phyloP scores from a whole-genome alignment of 192 early-diverging fungal genomes.

The Coemansia guatemalensis region DNA sequence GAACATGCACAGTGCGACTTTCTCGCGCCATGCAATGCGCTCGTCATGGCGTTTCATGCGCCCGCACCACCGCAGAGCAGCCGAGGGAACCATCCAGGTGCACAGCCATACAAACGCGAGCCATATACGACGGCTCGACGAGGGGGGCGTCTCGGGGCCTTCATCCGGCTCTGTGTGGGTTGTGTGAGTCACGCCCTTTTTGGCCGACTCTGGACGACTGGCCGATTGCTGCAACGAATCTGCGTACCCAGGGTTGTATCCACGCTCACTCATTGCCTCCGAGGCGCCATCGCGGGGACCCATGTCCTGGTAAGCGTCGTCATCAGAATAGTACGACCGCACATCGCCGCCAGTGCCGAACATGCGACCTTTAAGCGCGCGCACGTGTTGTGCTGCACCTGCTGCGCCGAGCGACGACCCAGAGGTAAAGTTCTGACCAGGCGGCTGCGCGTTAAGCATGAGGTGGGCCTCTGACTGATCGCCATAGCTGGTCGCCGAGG shows the following conservation, averaged over 20 bases:
- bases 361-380: conserved; percentile 52
- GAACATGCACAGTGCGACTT: conserved; percentile 86
- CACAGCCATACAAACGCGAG: conserved; percentile 45
- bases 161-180: conserved; percentile 52
- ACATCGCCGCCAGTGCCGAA: conserved; percentile 55
- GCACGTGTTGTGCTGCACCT: conserved; percentile 40
- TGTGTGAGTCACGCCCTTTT: conserved; percentile 23
- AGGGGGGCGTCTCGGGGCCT: conserved; percentile 57
- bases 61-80: conserved; percentile 65
- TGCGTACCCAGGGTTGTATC: conserved; percentile 30
- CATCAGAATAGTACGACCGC: conserved; percentile 63
- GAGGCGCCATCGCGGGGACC: conserved; percentile 39
- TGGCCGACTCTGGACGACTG: conserved; percentile 17
- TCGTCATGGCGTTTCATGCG: conserved; percentile 77
- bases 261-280: conserved; percentile 42
- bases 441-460: conserved; percentile 51
- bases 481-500: conserved; percentile 41
- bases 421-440: conserved; percentile 34
- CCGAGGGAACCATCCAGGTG: conserved; percentile 70
- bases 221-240: conserved; percentile 15
- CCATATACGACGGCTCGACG: conserved; percentile 50
- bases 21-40: conserved; percentile 96
- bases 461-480: conserved; percentile 51
- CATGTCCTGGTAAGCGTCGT: conserved; percentile 60
- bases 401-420: conserved; percentile 28